Evolutionary conservation across 2,329 filamentous ascomycete species (phyloP), one percentile per base, ranked within the genome.

Genomic region (Metarhizium sp.): DNA sequence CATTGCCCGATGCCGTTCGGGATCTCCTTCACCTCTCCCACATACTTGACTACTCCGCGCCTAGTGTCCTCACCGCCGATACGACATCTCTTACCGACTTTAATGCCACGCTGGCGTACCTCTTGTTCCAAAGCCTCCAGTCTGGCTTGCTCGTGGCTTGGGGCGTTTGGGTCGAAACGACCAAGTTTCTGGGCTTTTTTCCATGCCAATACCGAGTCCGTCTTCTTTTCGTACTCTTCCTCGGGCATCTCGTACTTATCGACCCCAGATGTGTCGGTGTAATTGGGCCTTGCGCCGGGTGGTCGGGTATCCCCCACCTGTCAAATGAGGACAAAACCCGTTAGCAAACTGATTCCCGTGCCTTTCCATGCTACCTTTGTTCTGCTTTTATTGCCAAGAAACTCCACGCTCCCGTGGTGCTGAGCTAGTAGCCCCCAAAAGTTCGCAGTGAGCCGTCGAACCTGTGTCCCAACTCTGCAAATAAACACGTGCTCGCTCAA

Each of bases 151-250:
- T 91, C 86, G 25, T 87, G 81, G 58, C 78, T 82, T 18, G 88
- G 84, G 7, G 91, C 90, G 63, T 86, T 79, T 13, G 94, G 94
- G 67, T 97, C 90, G 72, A 99, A 99, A 40, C 94, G 89, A 52
- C 94, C 94, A n/a, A 97, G 82, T 69, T 95, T 92, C 71, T 96
- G 86, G n/a, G 84, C 77, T 74, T 89, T 92, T 74, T 99, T 99
- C 91, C 91, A 97, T 6, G 92, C 89, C 29, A 96, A 81, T 14
- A 99, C 94, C 3, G 88, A 92, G 72, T 96, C 90, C 47, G 84
- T 78, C 66, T 92, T 90, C 65, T 84, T 83, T 68, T 91, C 90
- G 73, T 99, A 99, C 66, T 92, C 87, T 51, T 86, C 80, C 53
- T 81, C 78, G n/a, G 91, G 89, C 79, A 99, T 87, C 59, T 87